Evolutionary conservation across 2,329 filamentous ascomycete species (phyloP), one percentile per base, ranked within the genome.

Genomic region (Chaetomiaceae sp.): DNA sequence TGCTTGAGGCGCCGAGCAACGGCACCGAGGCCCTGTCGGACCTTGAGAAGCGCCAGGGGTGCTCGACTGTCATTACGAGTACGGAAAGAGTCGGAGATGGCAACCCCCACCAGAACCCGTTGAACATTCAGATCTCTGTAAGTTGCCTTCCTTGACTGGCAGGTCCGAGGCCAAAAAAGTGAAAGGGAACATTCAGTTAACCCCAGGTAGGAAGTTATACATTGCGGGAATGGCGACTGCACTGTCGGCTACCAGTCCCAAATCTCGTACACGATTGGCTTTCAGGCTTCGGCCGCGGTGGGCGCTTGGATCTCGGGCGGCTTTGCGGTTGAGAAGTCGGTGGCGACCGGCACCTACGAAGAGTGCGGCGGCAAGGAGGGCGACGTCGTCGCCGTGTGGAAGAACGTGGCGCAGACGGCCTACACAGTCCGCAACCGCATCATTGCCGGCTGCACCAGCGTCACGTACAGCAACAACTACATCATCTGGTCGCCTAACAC

Each of bases 301-400:
- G 12, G 8, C 19, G 17, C 9, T 34, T 43, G 41, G 41, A 33
- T 33, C 16, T 21, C 7, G 12, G 41, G 27, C 10, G 41, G 49
- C n/a, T 55, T 55, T n/a, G 49, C 44, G 14, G 41, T 55, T 21
- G 40, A 52, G 30, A n/a, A 30, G 45, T 48, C 49, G 4, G 21
- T 45, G 25, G 39, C 51, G n/a, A 55, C 52, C 2, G 52, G 52
- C 8, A 42, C 21, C n/a, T 5, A 5, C 4, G 31, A 46, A 17
- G n/a, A 17, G 4, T 55, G 52, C 44, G 7, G 42, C 2, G 48
- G 39, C 27, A 13, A 27, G 2, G 5, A 33, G 10, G n/a, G 33
- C 33, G 48, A 51, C 13, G 25, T 6, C 3, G 14, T 55, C 9
- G 33, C 38, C 34, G 20, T 55, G 1, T 55, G 48, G 48, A 48